Base-by-base conservation (phyloP, 1,284 basidiomycete species). In the Fomitopsis betulina region DNA sequence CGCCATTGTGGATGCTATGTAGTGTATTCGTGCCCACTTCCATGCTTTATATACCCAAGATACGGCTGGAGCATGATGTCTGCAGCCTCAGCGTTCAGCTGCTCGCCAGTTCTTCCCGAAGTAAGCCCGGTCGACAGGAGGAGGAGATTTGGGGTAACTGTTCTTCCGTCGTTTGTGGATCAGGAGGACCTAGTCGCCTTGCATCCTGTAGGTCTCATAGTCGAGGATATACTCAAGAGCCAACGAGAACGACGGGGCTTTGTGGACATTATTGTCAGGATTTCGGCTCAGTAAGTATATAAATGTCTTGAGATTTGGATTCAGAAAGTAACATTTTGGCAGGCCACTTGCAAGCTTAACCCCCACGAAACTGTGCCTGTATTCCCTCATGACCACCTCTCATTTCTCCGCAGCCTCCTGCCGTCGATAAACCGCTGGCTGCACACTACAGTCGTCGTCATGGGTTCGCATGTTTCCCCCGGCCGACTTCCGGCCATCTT, bases 1-100 rank as follows among this genome's bases (percentile, higher is more conserved):
- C 40, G 81, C 66, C 71, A 73, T 72, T 49, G 32, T 63, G 43
- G 10, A 25, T n/a, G 38, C 47, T 45, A 15, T 40, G 25, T 10
- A 33, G 19, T 25, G 23, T 9, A 5, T 15, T 9, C 30, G 17
- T 17, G 21, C 15, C 15, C 19, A 17, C 19, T 5, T 21, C 40
- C 23, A 40, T 19, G 27, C 35, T 56, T 56, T 61, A 56, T 58
- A 58, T 39, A 9, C 0, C 23, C 43, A 21, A 19, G 39, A 27
- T 17, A 21, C 23, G n/a, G 53, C 25, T 56, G 55, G 55, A 30
- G 13, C 40, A 55, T 42, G 53, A 9, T 45, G 55, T 45, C 6
- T 5, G n/a, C 27, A 35, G 42, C 35, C 27, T 13, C 17, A 55
- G 33, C 23, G 35, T 21, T 49, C 35, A 10, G 40, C 37, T 47